Conservation (phyloP, 2,329 filamentous ascomycete species). For the Colletotrichum costaricense region DNA sequence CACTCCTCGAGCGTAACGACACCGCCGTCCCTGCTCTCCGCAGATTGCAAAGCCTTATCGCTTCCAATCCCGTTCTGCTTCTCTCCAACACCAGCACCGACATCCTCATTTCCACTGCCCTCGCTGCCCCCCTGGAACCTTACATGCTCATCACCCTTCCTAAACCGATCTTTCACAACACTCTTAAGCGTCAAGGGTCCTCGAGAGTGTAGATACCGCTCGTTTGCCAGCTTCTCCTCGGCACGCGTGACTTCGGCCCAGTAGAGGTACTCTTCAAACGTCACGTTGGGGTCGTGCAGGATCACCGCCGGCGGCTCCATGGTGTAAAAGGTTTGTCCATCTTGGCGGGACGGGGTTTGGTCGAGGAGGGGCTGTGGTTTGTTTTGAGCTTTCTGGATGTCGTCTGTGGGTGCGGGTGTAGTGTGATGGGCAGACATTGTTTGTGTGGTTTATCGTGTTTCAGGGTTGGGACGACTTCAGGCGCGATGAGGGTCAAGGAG, state of each 20-base stretch:
- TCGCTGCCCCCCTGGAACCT: constrained; percentile 7
- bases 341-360: neutral
- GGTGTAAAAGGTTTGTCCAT: neutral
- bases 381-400: neutral
- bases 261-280: constrained; percentile 43
- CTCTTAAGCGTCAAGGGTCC: constrained; percentile 33
- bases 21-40: neutral
- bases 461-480: constrained; percentile 26
- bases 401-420: constrained; percentile 16
- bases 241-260: constrained; percentile 40
- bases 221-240: constrained; percentile 36
- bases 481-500: neutral
- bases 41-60: constrained; percentile 4
- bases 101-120: neutral
- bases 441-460: constrained; percentile 3
- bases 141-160: constrained; percentile 33
- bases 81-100: neutral
- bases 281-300: constrained; percentile 39
- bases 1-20: constrained; percentile 52
- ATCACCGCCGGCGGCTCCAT: neutral
- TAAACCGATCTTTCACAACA: constrained; percentile 35
- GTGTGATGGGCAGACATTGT: constrained; percentile 9
- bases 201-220: constrained; percentile 23
- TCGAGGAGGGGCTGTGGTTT: neutral
- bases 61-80: neutral